Percentiles rank a stretch among this genome's conserved stretches.
Evolutionary conservation across 331 rosid genomes (phyloP).

Genomic region (Rhamnella rubrinervis): DNA sequence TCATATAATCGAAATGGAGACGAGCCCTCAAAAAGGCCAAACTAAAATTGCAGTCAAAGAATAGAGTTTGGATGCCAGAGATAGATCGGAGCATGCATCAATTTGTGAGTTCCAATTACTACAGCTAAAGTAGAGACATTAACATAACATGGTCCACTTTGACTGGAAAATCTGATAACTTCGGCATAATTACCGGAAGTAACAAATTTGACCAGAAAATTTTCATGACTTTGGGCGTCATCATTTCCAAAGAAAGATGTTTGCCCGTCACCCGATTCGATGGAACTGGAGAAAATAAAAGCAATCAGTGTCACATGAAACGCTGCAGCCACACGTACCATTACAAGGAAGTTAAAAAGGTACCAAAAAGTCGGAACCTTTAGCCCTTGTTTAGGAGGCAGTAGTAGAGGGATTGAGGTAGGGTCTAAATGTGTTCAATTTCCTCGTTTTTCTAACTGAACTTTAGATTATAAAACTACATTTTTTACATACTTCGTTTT

Average conservation of each 20-base stretch:
- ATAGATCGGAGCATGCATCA: no score
- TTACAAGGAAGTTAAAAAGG: no score
- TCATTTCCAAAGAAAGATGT: slow-evolving; percentile 21
- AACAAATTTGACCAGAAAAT: slow-evolving; percentile 39
- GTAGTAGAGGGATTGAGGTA: no score
- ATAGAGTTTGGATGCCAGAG: neutral
- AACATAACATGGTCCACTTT: slow-evolving; percentile 14
- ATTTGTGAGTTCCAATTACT: neutral
- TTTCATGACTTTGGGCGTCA: slow-evolving; percentile 40
- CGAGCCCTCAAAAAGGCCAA: neutral
- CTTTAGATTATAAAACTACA: no score
- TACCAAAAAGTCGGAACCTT: no score
- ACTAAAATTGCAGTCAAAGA: neutral
- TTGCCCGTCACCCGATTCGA: slow-evolving; percentile 40
- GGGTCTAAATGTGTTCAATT: no score
- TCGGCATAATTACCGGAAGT: slow-evolving; percentile 49
- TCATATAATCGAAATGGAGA: no score
- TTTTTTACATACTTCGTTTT: no score
- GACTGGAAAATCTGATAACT: slow-evolving; percentile 47
- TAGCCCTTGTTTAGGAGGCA: no score
- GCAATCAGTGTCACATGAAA: slow-evolving; percentile 7
- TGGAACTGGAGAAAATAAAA: slow-evolving; percentile 37
- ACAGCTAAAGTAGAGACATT: neutral
- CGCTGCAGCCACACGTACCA: no score
- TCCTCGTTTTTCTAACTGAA: no score